These are phyloP conservation scores for Hemisphaericaspora lyxosophila DNA, from an alignment of 1,139 yeast genomes.

Conservation along the genomic window DNA sequence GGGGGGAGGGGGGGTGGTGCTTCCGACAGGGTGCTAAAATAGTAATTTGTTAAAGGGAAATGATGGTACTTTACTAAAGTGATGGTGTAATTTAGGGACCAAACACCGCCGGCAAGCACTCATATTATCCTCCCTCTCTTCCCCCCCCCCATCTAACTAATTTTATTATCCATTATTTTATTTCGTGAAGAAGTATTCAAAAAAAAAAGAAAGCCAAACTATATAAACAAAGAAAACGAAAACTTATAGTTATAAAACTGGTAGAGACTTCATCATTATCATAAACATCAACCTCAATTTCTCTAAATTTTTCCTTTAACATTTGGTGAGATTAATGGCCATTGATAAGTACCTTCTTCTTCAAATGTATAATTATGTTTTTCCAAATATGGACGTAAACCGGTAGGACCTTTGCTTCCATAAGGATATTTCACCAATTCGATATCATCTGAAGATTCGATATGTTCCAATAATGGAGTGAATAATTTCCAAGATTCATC, in stretches of 20 bases:
- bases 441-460: slow-evolving; percentile 67
- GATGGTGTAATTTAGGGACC: too few relatives aligned
- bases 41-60: too few relatives aligned
- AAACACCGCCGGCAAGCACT: too few relatives aligned
- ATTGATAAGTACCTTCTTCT: slow-evolving; percentile 63
- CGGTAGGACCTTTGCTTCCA: slow-evolving; percentile 87
- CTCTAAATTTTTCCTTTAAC: slow-evolving; percentile 26
- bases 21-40: too few relatives aligned
- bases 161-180: not conserved
- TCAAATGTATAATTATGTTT: slow-evolving; percentile 70
- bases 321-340: slow-evolving; percentile 76
- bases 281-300: too few relatives aligned
- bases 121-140: too few relatives aligned
- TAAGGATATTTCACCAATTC: slow-evolving; percentile 69
- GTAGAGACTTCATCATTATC: not conserved
- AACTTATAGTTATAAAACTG: not conserved
- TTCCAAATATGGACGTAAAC: slow-evolving; percentile 58
- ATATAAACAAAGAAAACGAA: not conserved
- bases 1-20: too few relatives aligned
- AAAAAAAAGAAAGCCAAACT: not conserved
- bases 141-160: too few relatives aligned
- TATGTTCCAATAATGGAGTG: slow-evolving; percentile 81
- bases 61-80: too few relatives aligned
- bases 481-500: slow-evolving; percentile 91
- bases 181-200: not conserved